Base-by-base conservation (phyloP, 768 basidiomycete species). In the Trametes meyenii region DNA sequence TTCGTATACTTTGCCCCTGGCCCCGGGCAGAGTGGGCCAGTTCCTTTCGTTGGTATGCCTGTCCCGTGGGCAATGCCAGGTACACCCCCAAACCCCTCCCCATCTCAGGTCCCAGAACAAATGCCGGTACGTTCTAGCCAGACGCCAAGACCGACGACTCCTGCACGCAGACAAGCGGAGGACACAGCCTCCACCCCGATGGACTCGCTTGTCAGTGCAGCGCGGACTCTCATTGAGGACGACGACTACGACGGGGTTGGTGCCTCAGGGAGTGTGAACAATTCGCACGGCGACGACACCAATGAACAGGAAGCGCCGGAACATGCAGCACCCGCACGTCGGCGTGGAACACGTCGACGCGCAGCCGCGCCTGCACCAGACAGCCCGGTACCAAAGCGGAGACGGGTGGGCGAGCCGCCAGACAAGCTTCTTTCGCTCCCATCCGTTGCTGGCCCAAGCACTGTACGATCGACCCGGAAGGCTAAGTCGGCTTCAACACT, bases 151-250 rank as follows among this genome's bases (percentile, higher is more conserved):
- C 14, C 58, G n/a, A 58, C 58, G 36, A 57, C 59, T 5, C 52
- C 67, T 3, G 62, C 56, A 10, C 62, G 52, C 21, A 14, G 50
- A 33, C 72, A 64, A 39, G 36, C 45, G 29, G 36, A 23, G 5
- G 45, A 59, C 33, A 36, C 46, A 21, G 39, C 51, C 11, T 75
- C 77, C 3, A 73, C 72, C 19, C 81, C 85, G 2, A 71, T 88
- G 42, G 85, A 86, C 59, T 87, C 85, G 0, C 72, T 88, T 21
- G 68, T 88, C 17, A 84, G 78, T 61, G 87, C 86, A 4, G 86
- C 87, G 33, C 77, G 83, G 46, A 80, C 81, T 56, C 81, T 85
- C 78, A 81, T 84, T 68, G 75, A 71, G n/a, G 72, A 74, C 24
- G 75, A 72, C 26, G 70, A 62, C 3, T 67, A 74, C 52, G 76